A percentile compares a stretch with the other conserved stretches of the same genome.
phyloP scores from a whole-genome alignment of 176 grass and related monocot genomes.

The Hsuehochloa calcarea region DNA sequence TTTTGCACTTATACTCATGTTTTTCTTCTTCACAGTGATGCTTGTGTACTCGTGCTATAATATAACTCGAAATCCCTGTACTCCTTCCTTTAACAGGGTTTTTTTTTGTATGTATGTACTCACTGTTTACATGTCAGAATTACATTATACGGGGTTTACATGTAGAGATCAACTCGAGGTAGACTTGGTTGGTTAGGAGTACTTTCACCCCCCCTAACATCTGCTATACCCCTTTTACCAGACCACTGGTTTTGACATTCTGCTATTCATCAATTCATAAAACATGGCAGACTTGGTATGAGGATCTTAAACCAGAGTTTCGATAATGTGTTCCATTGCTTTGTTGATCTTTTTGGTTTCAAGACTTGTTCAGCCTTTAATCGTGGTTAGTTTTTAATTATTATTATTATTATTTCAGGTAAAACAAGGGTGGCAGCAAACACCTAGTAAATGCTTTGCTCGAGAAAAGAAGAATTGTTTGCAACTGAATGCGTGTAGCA shows the following conservation, averaged over 20 bases:
- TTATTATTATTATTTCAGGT: background rate
- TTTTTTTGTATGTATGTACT: background rate
- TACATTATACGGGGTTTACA: background rate
- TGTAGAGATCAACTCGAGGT: background rate
- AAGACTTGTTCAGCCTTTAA: background rate
- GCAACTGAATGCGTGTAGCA: too few relatives aligned
- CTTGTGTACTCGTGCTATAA: too few relatives aligned
- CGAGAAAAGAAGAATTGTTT: background rate
- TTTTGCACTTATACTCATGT: too few relatives aligned
- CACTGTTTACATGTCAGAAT: background rate
- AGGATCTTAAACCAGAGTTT: background rate
- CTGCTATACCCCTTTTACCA: background rate
- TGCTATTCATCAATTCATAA: background rate
- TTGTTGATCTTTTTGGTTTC: constrained; percentile 1
- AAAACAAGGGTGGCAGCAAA: background rate
- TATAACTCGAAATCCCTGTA: background rate
- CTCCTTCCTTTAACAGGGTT: background rate
- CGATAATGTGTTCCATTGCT: background rate
- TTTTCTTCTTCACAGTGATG: too few relatives aligned
- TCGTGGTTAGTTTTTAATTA: background rate
- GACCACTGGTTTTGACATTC: background rate
- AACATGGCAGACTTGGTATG: background rate
- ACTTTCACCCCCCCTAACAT: background rate
- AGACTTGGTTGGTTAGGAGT: background rate
- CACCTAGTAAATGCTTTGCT: background rate